Base-by-base conservation (phyloP, 129 eudicot species). In the Pseudognaphalium luteoalbum region DNA sequence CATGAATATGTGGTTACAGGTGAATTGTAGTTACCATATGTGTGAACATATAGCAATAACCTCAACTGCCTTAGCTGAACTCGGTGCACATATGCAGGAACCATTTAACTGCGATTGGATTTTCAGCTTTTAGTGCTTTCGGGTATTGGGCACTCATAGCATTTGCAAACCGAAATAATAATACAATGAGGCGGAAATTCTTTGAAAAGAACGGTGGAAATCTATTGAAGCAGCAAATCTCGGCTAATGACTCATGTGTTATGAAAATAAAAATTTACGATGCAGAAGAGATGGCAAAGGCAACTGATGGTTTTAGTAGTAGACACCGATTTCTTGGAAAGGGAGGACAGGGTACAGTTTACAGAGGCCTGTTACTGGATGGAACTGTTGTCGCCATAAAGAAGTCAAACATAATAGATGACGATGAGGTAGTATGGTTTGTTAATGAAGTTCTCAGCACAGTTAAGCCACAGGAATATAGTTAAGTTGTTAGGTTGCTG, bases 281-380 rank as follows among this genome's bases (percentile, higher is more conserved):
- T 0, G 50, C 30, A 0, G 73, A 80, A 15, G 85, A 71, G 30
- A 60, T 83, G 76, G 81, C 76, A 60, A 84, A 59, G 71, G 82
- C 82, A 41, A 80, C 87, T 0, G 47, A 72, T 1, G 37, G 47
- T 5, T 80, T 80, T 76, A 59, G 69, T 76, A 59, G 69, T 19
- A 52, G 51, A 76, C 77, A 42, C 3, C 72, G 80, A 25, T 39
- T 84, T n/a, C 64, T 80, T 72, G 87, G 85, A 20, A 71, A 67
- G 66, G 82, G 87, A 58, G 87, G 84, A 67, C 76, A 84, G 6
- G 87, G 87, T 32, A 80, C 76, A 15, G 81, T 83, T 12, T 79
- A 25, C 28, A 25, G 75, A 39, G 84, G 84, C 19, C 42, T 83
- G 66, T 74, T 80, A 3, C 14, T 14, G 15, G 85, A 84, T 65